Evolutionary conservation across 257 asterid genomes (phyloP), one percentile per base, ranked within the genome.

Genomic region (Solanum piurae): DNA sequence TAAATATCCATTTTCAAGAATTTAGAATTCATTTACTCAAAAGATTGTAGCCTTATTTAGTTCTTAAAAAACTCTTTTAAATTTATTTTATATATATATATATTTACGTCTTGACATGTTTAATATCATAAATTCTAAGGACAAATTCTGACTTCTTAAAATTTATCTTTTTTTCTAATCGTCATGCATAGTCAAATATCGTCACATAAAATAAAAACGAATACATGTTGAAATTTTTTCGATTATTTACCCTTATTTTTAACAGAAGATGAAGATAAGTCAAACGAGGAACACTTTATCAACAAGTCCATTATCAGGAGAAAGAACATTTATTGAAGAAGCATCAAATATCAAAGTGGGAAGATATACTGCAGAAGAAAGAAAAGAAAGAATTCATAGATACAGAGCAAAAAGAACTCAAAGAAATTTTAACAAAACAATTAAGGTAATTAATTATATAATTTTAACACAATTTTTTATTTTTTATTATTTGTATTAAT

Each of bases 371-470:
- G 94, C 97, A 9, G 98, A 93, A 86, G 98, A 96, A 87, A 94
- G 97, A 89, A 96, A 93, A 85, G 98, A 94, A 83, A 96, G 93
- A 86, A 94, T 96, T 46, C 93, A 92, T 38, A 91, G 96, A 82
- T 96, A 96, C 91, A 93, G 94, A 91, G 94, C 98, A 14, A 96
- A 96, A 89, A 93, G 97, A 87, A 93, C 92, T 16, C 98, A 94
- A 29, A 95, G 99, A 86, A 96, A 96, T 83, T 96, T 95, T 93
- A 94, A 94, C 88, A 96, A 93, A 83, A 96, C 98, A 12, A 95
- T 96, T 79, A 96, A 96, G 99, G 98, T 95, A 89, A 86, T 14
- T 10, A 36, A 20, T 6, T 52, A 52, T 46, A 46, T 94, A 88
- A 83, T 11, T 20, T 9, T 18, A 9, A 44, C n/a, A 37, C 6